phyloP scores from a whole-genome alignment of 352 stramenopile genomes.

The Globisporangium okanoganense region DNA sequence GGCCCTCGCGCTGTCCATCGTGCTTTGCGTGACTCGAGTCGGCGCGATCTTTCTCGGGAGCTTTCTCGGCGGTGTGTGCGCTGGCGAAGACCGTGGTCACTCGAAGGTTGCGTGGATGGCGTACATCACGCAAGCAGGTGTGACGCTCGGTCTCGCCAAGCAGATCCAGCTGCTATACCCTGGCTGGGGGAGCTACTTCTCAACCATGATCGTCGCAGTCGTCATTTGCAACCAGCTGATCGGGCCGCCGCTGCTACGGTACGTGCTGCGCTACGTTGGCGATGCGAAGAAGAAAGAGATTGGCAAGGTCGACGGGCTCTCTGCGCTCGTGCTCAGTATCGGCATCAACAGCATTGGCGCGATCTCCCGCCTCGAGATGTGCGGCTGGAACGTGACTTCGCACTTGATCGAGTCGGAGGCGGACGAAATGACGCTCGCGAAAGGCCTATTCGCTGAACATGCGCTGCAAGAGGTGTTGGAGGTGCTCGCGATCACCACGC shows the following conservation, averaged over 20 bases:
- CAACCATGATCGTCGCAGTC: slow-evolving; percentile 68
- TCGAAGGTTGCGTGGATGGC: slow-evolving; percentile 63
- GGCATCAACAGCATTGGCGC: slow-evolving; percentile 28
- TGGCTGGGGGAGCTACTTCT: slow-evolving; percentile 67
- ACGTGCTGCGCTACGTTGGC: slow-evolving; percentile 46
- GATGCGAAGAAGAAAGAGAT: slow-evolving; percentile 57
- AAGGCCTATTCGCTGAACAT: slow-evolving; percentile 14
- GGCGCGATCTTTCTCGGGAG: slow-evolving; percentile 58
- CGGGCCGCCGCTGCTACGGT: slow-evolving; percentile 51
- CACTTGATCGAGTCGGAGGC: slow-evolving; percentile 35
- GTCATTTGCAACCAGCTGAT: slow-evolving; percentile 72
- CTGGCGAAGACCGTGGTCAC: slow-evolving; percentile 39
- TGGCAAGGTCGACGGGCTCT: slow-evolving; percentile 52
- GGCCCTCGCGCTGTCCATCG: slow-evolving; percentile 44
- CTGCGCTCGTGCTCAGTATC: slow-evolving; percentile 32
- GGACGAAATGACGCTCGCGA: slow-evolving; percentile 16
- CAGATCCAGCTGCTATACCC: slow-evolving; percentile 69
- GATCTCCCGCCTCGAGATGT: slow-evolving; percentile 49
- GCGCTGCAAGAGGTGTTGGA: slow-evolving; percentile 24
- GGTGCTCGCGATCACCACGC: slow-evolving; percentile 28
- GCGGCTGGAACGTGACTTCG: slow-evolving; percentile 52
- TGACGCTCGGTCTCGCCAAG: slow-evolving; percentile 66
- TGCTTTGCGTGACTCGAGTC: slow-evolving; percentile 51
- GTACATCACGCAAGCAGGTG: slow-evolving; percentile 69
- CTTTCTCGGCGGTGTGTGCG: slow-evolving; percentile 42